Evolutionary conservation across 352 stramenopile species (phyloP).

Genomic region (Globisporangium acanthophoron): DNA sequence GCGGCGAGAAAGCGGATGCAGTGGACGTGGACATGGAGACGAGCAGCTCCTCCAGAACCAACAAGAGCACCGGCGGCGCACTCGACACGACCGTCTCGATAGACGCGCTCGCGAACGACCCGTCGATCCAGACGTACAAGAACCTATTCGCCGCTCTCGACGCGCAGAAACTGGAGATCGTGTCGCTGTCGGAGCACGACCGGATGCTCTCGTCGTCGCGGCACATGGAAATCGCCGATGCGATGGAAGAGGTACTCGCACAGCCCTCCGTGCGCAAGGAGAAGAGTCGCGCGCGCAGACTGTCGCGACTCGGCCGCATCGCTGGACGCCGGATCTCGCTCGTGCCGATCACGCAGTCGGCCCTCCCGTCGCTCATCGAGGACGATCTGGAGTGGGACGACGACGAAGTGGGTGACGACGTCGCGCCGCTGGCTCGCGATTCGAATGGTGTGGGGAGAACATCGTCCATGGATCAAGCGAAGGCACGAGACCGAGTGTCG

Average conservation of each 20-base stretch:
- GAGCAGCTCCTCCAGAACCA: background rate
- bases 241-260: conserved; percentile 68
- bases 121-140: conserved; percentile 35
- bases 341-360: conserved; percentile 31
- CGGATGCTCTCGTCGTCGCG: conserved; percentile 51
- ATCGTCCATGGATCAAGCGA: background rate
- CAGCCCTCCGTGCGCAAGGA: conserved; percentile 55
- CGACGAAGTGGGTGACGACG: conserved; percentile 30
- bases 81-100: conserved; percentile 10
- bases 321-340: conserved; percentile 39
- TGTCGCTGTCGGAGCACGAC: conserved; percentile 57
- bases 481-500: background rate
- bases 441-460: background rate
- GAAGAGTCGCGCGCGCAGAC: conserved; percentile 46
- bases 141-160: conserved; percentile 50
- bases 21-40: conserved; percentile 4
- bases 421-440: conserved; percentile 4
- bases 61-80: background rate
- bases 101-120: conserved; percentile 17
- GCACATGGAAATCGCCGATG: conserved; percentile 64
- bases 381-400: conserved; percentile 50
- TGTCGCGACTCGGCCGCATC: conserved; percentile 58
- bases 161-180: conserved; percentile 47
- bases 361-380: conserved; percentile 22
- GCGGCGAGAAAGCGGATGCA: background rate